Percentiles rank a stretch among this genome's conserved stretches.
Conservation (phyloP, 1,284 basidiomycete genomes). For the Ganoderma leucocontextum region DNA sequence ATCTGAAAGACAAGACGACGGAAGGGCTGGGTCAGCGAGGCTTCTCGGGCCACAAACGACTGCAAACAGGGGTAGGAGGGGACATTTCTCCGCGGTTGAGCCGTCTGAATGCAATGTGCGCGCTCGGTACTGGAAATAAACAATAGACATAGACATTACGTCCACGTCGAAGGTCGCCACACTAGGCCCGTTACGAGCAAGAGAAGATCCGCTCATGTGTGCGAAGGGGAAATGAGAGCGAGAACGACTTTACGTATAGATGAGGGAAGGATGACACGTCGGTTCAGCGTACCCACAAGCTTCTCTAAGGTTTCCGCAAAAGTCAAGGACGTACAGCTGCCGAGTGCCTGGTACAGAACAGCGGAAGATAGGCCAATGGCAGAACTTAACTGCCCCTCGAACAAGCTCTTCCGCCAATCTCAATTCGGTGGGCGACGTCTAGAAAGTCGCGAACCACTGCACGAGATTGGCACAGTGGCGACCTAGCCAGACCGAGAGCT, state of each 20-base stretch:
- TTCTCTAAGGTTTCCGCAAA: conserved; percentile 26
- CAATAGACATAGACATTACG: conserved; percentile 19
- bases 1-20: conserved; percentile 57
- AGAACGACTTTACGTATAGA: conserved; percentile 29
- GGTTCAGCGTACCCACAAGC: conserved; percentile 24
- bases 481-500: background rate
- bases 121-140: background rate
- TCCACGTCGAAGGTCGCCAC: conserved; percentile 6
- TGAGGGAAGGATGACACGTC: conserved; percentile 30
- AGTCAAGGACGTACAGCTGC: conserved; percentile 33
- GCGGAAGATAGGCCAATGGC: background rate
- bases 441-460: background rate
- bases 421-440: background rate
- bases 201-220: background rate
- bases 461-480: background rate
- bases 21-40: conserved; percentile 16
- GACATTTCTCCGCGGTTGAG: conserved; percentile 24
- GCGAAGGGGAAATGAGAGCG: background rate
- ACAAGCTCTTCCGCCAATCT: background rate
- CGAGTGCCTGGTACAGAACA: conserved; percentile 13
- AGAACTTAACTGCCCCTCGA: background rate
- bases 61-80: conserved; percentile 9
- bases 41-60: conserved; percentile 18
- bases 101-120: conserved; percentile 16
- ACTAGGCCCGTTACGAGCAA: background rate